Evolutionary conservation across 2,329 filamentous ascomycete genomes (phyloP).

Genomic region (Talaromyces piceae): DNA sequence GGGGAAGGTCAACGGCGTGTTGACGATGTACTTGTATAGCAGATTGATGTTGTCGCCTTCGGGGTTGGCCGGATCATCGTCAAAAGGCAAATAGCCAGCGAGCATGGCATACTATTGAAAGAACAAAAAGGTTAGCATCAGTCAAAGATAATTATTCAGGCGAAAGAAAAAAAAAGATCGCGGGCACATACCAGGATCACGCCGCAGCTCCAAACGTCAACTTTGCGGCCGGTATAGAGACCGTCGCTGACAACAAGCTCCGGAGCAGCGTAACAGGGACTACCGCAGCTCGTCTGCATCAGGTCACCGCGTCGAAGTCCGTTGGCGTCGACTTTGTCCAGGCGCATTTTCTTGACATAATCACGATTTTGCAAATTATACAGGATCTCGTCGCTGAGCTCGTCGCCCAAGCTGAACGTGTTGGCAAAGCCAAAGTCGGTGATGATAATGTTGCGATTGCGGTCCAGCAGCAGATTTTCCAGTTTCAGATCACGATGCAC

Average conservation of each 20-base stretch:
- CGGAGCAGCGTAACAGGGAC: constrained; percentile 93
- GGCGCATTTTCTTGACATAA: constrained; percentile 74
- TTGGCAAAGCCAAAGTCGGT: constrained; percentile 99
- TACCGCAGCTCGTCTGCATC: constrained; percentile 98
- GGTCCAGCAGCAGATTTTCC: constrained; percentile 88
- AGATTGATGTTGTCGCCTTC: constrained; percentile 99
- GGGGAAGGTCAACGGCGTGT: constrained; percentile 91
- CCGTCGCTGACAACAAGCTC: constrained; percentile 97
- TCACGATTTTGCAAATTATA: constrained; percentile 79
- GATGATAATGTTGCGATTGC: constrained; percentile 98
- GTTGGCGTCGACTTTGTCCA: constrained; percentile 69
- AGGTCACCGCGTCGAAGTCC: constrained; percentile 80
- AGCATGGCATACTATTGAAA: constrained; percentile 87
- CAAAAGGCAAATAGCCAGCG: constrained; percentile 93
- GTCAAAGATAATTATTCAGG: not conserved
- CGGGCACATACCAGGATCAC: constrained; percentile 68
- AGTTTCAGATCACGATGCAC: constrained; percentile 95
- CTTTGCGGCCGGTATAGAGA: constrained; percentile 92
- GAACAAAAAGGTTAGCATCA: not conserved
- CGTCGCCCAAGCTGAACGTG: constrained; percentile 84
- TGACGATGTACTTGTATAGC: constrained; percentile 98
- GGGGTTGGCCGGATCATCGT: constrained; percentile 95
- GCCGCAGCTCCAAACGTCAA: constrained; percentile 98
- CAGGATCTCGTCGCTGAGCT: constrained; percentile 84
- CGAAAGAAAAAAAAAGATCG: no score